These are phyloP conservation scores for Metschnikowia henanensis DNA, from an alignment of 805 yeast genomes.

Conservation along the genomic window DNA sequence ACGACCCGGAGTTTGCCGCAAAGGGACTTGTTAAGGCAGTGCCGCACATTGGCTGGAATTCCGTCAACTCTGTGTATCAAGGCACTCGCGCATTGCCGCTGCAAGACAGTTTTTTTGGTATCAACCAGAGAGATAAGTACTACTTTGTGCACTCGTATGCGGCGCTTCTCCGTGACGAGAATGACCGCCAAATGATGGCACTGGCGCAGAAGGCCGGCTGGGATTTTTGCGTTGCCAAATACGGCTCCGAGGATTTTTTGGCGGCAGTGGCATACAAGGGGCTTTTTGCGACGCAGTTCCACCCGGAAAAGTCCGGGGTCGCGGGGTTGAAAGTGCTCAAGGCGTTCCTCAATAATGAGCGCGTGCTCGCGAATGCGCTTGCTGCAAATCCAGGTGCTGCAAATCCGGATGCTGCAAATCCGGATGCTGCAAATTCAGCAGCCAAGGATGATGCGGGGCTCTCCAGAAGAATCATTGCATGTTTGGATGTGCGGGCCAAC, in stretches of 20 bases:
- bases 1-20: constrained; percentile 32
- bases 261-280: constrained; percentile 80
- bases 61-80: constrained; percentile 30
- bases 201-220: constrained; percentile 47
- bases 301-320: constrained; percentile 96
- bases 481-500: constrained; percentile 94
- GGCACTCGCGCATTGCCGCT: constrained; percentile 25
- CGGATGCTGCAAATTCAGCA: background rate
- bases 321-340: constrained; percentile 82
- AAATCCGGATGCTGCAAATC: background rate
- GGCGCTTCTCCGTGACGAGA: constrained; percentile 51
- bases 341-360: constrained; percentile 60
- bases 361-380: constrained; percentile 13
- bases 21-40: constrained; percentile 64
- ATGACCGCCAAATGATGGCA: constrained; percentile 26
- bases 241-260: constrained; percentile 77
- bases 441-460: constrained; percentile 47
- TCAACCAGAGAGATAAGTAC: constrained; percentile 69
- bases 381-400: too few species aligned
- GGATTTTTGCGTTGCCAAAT: constrained; percentile 70
- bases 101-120: constrained; percentile 50
- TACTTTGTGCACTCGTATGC: constrained; percentile 97
- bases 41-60: constrained; percentile 98
- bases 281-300: constrained; percentile 95
- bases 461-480: constrained; percentile 91